Evolutionary conservation across 352 stramenopile genomes (phyloP), one percentile per base, ranked within the genome.

Genomic region (Phytophthora cryptogea): DNA sequence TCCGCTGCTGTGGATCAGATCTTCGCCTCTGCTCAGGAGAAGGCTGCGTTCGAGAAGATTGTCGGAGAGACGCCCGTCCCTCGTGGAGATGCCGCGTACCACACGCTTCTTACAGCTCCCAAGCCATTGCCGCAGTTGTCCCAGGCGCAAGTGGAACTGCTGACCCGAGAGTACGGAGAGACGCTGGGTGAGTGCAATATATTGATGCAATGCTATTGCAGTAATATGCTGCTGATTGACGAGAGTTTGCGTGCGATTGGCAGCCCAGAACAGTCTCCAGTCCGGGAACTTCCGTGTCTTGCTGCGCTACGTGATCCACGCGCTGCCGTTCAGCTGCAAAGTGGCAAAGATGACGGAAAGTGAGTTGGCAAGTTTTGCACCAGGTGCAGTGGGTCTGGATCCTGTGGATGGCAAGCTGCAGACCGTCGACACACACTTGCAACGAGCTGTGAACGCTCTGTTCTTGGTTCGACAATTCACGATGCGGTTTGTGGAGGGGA

Each of bases 271-370:
- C 68, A 94, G 70, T 42, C 59, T 89, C 27, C 55, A 58, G 16
- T 91, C 80, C 0, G 81, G 85, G 35, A 94, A 94, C 63, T 94
- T 92, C 51, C 77, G 79, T 28, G 80, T 92, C 44, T 59, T 94
- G 58, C 54, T 91, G 50, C 85, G 81, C 17, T 76, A 69, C 41
- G 71, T 76, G 51, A 78, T 88, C 33, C 76, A 88, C 26, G 20
- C 54, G 49, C 64, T 91, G 55, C 74, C 78, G 39, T 68, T 87
- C 5, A 76, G 75, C 67, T 88, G 70, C 30, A 76, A 67, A 50
- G 64, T 89, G 31, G 79, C 85, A 14, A 69, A 70, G 23, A 85
- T 88, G 78, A 78, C 63, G 16, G 54, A 76, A 5, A 80, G 76
- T 3, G 75, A 89, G 51, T 36, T 83, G 7, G 74, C 63, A 16